Conservation (phyloP, 192 early-diverging fungal genomes). For the Podila horticola region DNA sequence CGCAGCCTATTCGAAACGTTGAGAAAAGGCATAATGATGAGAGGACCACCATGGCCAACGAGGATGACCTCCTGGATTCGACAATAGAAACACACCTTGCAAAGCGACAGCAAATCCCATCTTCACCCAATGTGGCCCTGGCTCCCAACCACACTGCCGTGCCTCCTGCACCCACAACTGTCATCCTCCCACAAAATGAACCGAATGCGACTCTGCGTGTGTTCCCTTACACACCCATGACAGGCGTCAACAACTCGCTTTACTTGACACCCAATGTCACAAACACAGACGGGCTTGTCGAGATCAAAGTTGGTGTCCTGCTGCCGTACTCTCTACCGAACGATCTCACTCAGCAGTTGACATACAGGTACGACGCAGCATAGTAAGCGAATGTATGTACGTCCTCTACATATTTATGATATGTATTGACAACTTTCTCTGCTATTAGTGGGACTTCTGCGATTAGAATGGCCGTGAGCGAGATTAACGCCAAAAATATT, state of each 20-base stretch:
- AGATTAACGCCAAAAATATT: slow-evolving; percentile 56
- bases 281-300: slow-evolving; percentile 18
- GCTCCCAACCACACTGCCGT: neutral
- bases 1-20: neutral
- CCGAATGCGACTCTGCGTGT: slow-evolving; percentile 3
- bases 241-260: slow-evolving; percentile 32
- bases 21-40: neutral
- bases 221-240: slow-evolving; percentile 32
- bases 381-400: neutral
- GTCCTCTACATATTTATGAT: no score
- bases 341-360: slow-evolving; percentile 37
- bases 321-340: slow-evolving; percentile 46
- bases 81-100: neutral
- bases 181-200: slow-evolving; percentile 24
- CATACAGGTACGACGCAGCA: slow-evolving; percentile 25
- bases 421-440: neutral
- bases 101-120: neutral
- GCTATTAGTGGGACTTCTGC: slow-evolving; percentile 56
- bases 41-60: neutral
- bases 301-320: slow-evolving; percentile 37
- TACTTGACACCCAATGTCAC: slow-evolving; percentile 41
- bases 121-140: neutral
- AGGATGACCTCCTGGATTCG: neutral
- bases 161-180: neutral
- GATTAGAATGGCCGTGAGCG: slow-evolving; percentile 59